Evolutionary conservation across 73 alveolate genomes (phyloP).

Genomic region (Stentor roeselii): DNA sequence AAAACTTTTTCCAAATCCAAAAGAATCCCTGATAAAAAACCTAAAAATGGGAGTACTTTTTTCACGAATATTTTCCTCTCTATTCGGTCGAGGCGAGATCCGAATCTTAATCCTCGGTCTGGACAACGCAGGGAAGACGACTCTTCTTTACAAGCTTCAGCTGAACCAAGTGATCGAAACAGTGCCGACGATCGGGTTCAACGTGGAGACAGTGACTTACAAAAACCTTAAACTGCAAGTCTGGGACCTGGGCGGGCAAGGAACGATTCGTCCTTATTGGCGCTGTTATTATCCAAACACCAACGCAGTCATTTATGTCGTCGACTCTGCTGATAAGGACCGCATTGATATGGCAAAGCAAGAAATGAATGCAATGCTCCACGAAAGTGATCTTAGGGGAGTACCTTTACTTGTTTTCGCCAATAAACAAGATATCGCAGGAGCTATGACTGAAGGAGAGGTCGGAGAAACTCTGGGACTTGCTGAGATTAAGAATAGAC

Average conservation of each 20-base stretch:
- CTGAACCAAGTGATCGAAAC: conserved; percentile 89
- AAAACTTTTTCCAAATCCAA: no score
- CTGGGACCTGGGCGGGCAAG: conserved; percentile 98
- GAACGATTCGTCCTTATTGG: conserved; percentile 90
- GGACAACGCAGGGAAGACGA: conserved; percentile 98
- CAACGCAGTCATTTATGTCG: conserved; percentile 91
- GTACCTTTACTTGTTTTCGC: conserved; percentile 89
- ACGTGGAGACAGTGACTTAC: conserved; percentile 90
- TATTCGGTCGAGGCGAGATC: conserved; percentile 48
- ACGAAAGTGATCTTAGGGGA: conserved; percentile 86
- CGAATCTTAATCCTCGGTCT: conserved; percentile 91
- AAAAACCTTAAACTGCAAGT: conserved; percentile 81
- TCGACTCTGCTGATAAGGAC: conserved; percentile 92
- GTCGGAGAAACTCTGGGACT: conserved; percentile 71
- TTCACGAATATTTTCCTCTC: conserved; percentile 68
- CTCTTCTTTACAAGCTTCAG: conserved; percentile 89
- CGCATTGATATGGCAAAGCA: conserved; percentile 93
- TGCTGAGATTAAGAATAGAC: conserved; percentile 75
- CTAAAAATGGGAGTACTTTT: conserved; percentile 53
- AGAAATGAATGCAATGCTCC: conserved; percentile 78
- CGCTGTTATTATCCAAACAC: conserved; percentile 91
- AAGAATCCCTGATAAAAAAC: no score
- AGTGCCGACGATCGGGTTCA: conserved; percentile 93
- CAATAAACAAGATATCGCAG: conserved; percentile 93
- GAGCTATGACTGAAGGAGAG: conserved; percentile 81